A percentile compares a stretch with the other conserved stretches of the same genome.
phyloP scores from a whole-genome alignment of 352 stramenopile genomes.

The Phytophthora meadii region DNA sequence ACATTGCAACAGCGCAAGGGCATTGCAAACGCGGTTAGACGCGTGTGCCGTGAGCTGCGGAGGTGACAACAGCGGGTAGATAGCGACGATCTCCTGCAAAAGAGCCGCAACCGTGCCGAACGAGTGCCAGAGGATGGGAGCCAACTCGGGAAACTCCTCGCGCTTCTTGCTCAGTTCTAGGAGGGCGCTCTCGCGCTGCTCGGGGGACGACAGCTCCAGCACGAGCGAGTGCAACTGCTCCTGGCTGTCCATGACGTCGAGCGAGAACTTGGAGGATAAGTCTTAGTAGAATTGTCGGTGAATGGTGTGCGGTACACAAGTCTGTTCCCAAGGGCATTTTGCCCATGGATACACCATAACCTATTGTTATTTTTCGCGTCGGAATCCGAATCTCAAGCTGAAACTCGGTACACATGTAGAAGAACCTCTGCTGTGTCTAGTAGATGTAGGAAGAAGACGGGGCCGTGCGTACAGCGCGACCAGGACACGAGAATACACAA shows the following conservation, averaged over 20 bases:
- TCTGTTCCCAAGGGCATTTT: too few species aligned
- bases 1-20: conserved; percentile 97
- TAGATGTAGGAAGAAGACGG: too few species aligned
- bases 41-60: conserved; percentile 97
- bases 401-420: too few species aligned
- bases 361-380: too few species aligned
- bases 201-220: conserved; percentile 92
- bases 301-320: too few species aligned
- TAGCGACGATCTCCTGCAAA: conserved; percentile 98
- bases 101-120: conserved; percentile 97
- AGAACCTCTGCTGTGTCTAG: too few species aligned
- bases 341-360: too few species aligned
- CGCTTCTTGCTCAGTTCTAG: conserved; percentile 99
- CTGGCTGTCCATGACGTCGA: conserved; percentile 49
- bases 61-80: conserved; percentile 97
- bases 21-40: conserved; percentile 99
- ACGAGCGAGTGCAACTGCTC: conserved; percentile 92
- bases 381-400: too few species aligned
- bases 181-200: conserved; percentile 96
- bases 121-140: conserved; percentile 98
- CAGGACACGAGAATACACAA: too few species aligned
- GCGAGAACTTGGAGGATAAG: too few species aligned
- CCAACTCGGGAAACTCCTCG: conserved; percentile 97
- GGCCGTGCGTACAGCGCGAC: too few species aligned
- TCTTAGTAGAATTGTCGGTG: too few species aligned